phyloP scores from a whole-genome alignment of 75 land plant genomes.

The Adiantum capillusveneris region DNA sequence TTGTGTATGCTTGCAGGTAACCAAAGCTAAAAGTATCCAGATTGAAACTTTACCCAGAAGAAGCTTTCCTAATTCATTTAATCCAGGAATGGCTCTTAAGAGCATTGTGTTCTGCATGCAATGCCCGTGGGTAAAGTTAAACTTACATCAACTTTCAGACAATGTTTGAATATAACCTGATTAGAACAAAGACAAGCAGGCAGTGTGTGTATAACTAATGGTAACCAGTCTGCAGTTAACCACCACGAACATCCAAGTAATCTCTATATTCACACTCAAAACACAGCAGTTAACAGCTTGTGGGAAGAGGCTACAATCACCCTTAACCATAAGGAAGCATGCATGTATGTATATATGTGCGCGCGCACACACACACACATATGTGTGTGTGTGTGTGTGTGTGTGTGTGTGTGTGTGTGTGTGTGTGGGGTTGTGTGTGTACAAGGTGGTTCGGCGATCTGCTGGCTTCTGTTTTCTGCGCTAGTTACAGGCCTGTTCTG shows the following conservation, averaged over 20 bases:
- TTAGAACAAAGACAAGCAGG: too few species aligned
- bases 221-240: too few species aligned
- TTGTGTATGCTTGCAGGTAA: not conserved
- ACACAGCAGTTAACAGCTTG: too few species aligned
- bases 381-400: not conserved
- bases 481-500: too few species aligned
- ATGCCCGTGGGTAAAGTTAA: conserved; percentile 10
- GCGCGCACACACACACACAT: not conserved
- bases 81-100: conserved; percentile 73
- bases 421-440: not conserved
- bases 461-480: not conserved
- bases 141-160: too few species aligned
- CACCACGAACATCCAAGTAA: too few species aligned
- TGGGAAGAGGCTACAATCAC: too few species aligned
- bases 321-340: too few species aligned
- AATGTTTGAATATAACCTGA: too few species aligned
- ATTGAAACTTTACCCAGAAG: conserved; percentile 41
- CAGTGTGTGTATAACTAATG: too few species aligned
- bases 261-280: too few species aligned
- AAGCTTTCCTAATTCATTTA: conserved; percentile 71
- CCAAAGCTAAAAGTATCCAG: not conserved
- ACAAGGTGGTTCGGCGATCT: not conserved
- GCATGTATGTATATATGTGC: not conserved
- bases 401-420: not conserved
- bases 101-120: conserved; percentile 66